A percentile compares a stretch with the other conserved stretches of the same genome.
Conservation (phyloP, 2,329 filamentous ascomycete species). For the Ophiostoma ulmi region DNA sequence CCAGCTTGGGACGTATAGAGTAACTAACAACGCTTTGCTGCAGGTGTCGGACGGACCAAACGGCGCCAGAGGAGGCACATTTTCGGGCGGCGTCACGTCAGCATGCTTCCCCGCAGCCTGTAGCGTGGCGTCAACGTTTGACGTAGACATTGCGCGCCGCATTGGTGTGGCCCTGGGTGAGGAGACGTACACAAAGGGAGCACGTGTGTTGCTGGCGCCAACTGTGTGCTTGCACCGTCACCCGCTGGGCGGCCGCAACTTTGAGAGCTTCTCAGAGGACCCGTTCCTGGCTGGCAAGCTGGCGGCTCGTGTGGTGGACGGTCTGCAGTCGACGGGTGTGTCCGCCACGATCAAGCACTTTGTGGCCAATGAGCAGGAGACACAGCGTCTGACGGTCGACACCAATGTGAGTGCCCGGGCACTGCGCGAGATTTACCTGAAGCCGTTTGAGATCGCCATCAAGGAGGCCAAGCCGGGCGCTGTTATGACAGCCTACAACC, state of each 20-base stretch:
- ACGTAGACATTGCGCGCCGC: constrained; percentile 1
- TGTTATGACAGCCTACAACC: constrained; percentile 15
- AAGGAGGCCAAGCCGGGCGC: constrained; percentile 13
- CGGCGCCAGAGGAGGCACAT: constrained; percentile 15
- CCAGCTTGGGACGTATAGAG: neutral
- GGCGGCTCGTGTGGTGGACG: neutral
- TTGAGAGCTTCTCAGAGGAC: constrained; percentile 13
- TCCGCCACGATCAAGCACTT: constrained; percentile 15
- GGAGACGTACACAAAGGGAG: constrained; percentile 19
- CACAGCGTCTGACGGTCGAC: neutral
- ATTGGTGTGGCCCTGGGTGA: constrained; percentile 16
- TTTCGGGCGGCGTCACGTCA: constrained; percentile 15
- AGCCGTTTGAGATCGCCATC: constrained; percentile 16
- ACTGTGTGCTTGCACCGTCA: constrained; percentile 5
- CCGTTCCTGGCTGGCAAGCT: constrained; percentile 1
- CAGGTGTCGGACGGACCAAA: constrained; percentile 17
- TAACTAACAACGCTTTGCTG: neutral
- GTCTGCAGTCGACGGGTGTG: constrained; percentile 8
- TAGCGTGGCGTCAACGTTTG: constrained; percentile 16
- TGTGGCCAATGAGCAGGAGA: constrained; percentile 16
- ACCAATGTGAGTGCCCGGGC: neutral
- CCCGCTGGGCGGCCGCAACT: constrained; percentile 16
- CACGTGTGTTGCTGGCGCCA: constrained; percentile 11
- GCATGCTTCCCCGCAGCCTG: constrained; percentile 19
- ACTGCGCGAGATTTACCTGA: constrained; percentile 15